Evolutionary conservation across 495 filamentous ascomycete genomes (phyloP), one percentile per base, ranked within the genome.

Genomic region (Podospora didyma): DNA sequence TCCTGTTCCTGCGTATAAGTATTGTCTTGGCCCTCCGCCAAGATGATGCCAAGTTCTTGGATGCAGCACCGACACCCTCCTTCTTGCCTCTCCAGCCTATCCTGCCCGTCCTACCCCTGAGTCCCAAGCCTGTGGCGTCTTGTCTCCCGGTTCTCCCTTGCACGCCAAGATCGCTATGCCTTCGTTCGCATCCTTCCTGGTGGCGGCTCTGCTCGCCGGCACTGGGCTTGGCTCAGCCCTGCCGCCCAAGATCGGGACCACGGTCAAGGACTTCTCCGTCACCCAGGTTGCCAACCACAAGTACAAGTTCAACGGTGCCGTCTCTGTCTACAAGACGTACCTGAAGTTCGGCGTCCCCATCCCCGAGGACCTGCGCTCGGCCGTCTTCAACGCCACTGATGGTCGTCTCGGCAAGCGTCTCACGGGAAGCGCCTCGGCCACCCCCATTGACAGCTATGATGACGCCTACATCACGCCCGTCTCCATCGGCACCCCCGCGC

Each of bases 381-480:
- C 74, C 42, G 73, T 81, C 22, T 61, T 42, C 63, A 75, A 70
- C 42, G 69, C 59, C 19, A 45, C 39, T 14, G 16, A 37, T 10
- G 3, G 51, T 12, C 39, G 26, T 1, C 3, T 46, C 9, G 20
- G 23, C 12, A 31, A 6, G n/a, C 56, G 73, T 42, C 75, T 73
- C 26, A 72, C 72, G 0, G 72, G 72, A 61, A 64, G 57, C 48
- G 85, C 78, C 24, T 62, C 73, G 35, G 81, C 84, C 24, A 78
- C 69, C 6, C 88, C 89, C 49, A 63, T 69, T 2, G 75, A 83
- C 66, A 49, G 68, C n/a, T 73, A 77, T 57, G 88, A 91, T 63
- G 57, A 64, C 12, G 82, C 87, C 69, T 92, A 89, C 63, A 63
- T 91, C 48, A 82, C 79, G 31, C 86, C 87, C 23, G 87, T 91